Percentiles rank a stretch among this genome's conserved stretches.
Conservation (phyloP, 2,329 filamentous ascomycete species). For the Scytalidium lignicola region DNA sequence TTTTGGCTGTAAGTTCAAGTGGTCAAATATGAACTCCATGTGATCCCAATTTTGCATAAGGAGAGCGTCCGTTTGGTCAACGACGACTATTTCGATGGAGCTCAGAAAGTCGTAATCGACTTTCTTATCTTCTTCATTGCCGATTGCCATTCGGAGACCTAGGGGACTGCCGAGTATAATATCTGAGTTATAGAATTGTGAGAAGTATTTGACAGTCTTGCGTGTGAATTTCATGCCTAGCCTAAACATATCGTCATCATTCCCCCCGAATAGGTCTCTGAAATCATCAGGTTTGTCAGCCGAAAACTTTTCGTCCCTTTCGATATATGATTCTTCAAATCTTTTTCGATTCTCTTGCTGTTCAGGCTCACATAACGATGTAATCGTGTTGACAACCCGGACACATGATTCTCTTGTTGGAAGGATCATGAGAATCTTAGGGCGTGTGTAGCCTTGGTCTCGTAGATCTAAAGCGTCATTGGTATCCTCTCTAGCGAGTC, state of each 20-base stretch:
- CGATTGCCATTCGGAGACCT: slow-evolving; percentile 85
- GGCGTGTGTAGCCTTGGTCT: slow-evolving; percentile 93
- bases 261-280: slow-evolving; percentile 82
- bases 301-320: slow-evolving; percentile 63
- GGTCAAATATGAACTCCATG: slow-evolving; percentile 83
- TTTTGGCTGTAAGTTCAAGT: slow-evolving; percentile 85
- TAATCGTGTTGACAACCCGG: slow-evolving; percentile 71
- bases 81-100: slow-evolving; percentile 83
- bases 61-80: slow-evolving; percentile 89
- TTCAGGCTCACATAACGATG: slow-evolving; percentile 70
- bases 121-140: slow-evolving; percentile 62
- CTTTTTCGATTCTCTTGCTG: slow-evolving; percentile 94
- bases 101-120: slow-evolving; percentile 85
- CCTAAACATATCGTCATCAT: slow-evolving; percentile 96
- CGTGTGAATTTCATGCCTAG: slow-evolving; percentile 95
- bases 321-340: slow-evolving; percentile 78
- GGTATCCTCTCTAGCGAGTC: slow-evolving; percentile 61
- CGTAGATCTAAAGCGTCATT: slow-evolving; percentile 67
- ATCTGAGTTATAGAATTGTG: slow-evolving; percentile 94
- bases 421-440: slow-evolving; percentile 85
- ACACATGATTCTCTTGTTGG: slow-evolving; percentile 86
- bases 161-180: slow-evolving; percentile 89
- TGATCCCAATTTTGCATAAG: slow-evolving; percentile 99
- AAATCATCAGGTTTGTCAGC: slow-evolving; percentile 81
- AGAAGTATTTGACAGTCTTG: slow-evolving; percentile 91